Evolutionary conservation across 1,139 yeast species (phyloP).

Genomic region (Nematodospora anomalae): DNA sequence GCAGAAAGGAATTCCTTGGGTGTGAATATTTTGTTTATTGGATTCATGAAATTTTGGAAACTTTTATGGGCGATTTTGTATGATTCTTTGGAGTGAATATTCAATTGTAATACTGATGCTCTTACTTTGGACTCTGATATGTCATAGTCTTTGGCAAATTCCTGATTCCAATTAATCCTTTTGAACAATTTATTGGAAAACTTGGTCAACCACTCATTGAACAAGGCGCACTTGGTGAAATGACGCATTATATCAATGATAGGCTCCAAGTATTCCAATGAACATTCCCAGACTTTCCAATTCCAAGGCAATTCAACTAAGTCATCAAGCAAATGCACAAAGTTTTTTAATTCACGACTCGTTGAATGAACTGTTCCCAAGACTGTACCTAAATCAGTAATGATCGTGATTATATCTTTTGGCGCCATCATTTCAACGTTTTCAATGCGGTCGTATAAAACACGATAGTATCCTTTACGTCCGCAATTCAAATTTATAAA

Average conservation of each 20-base stretch:
- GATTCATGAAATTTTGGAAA: slow-evolving; percentile 43
- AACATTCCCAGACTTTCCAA: slow-evolving; percentile 29
- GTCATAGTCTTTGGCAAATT: slow-evolving; percentile 11
- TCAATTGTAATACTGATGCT: slow-evolving; percentile 40
- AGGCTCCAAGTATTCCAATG: slow-evolving; percentile 34
- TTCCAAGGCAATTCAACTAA: slow-evolving; percentile 22
- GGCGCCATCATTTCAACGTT: slow-evolving; percentile 25
- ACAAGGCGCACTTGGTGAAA: slow-evolving; percentile 25
- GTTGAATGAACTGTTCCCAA: slow-evolving; percentile 23
- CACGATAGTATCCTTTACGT: slow-evolving; percentile 48
- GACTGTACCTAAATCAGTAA: slow-evolving; percentile 39
- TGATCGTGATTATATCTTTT: slow-evolving; percentile 33
- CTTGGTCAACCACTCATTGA: slow-evolving; percentile 23
- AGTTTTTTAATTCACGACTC: slow-evolving; percentile 27
- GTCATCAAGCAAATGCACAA: slow-evolving; percentile 31
- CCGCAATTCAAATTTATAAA: slow-evolving; percentile 41
- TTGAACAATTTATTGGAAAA: slow-evolving; percentile 21
- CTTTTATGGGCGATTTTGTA: slow-evolving; percentile 35
- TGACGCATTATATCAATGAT: slow-evolving; percentile 30
- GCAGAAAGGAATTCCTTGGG: slow-evolving; percentile 48
- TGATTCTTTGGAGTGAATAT: slow-evolving; percentile 26
- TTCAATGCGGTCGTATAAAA: slow-evolving; percentile 22
- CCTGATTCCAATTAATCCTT: slow-evolving; percentile 24
- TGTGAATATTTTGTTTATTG: slow-evolving; percentile 41
- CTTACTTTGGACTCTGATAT: slow-evolving; percentile 40